Evolutionary conservation across 2,329 filamentous ascomycete genomes (phyloP).

Genomic region (Zymoseptoria brevis): DNA sequence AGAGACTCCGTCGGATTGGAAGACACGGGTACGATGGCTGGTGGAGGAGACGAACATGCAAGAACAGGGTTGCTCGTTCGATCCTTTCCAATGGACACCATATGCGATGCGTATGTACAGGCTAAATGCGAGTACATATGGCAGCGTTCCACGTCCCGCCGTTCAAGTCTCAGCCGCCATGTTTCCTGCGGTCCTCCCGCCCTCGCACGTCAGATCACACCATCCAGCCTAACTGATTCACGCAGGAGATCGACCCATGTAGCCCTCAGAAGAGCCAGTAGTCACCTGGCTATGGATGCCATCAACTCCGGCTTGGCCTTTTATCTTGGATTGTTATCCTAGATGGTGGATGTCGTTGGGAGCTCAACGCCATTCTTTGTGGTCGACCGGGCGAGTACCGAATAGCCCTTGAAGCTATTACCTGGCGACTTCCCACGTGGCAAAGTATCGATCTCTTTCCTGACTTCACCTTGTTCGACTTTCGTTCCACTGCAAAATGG

Average conservation of each 20-base stretch:
- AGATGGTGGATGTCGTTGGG: not conserved
- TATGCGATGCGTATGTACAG: not conserved
- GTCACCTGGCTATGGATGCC: not conserved
- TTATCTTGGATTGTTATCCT: not conserved
- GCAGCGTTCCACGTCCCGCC: not conserved
- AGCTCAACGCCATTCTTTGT: not conserved
- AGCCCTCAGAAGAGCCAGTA: slow-evolving; percentile 2
- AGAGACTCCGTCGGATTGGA: not conserved
- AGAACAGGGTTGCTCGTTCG: not conserved
- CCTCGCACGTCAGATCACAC: slow-evolving; percentile 4
- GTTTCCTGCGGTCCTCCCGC: not conserved
- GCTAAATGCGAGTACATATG: not conserved
- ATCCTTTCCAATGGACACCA: not conserved
- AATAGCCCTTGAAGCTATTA: not conserved
- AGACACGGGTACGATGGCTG: not conserved
- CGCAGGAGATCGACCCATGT: slow-evolving; percentile 1
- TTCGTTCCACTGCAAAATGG: not conserved
- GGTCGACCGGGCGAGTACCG: not conserved
- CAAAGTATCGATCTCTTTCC: not conserved
- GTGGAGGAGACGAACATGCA: not conserved
- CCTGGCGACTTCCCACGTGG: not conserved
- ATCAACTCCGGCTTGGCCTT: not conserved
- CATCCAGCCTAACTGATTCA: not conserved
- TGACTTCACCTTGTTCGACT: not conserved
- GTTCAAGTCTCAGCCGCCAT: not conserved